Base-by-base conservation (phyloP, 1,139 yeast species). In the Candida mesenterica region DNA sequence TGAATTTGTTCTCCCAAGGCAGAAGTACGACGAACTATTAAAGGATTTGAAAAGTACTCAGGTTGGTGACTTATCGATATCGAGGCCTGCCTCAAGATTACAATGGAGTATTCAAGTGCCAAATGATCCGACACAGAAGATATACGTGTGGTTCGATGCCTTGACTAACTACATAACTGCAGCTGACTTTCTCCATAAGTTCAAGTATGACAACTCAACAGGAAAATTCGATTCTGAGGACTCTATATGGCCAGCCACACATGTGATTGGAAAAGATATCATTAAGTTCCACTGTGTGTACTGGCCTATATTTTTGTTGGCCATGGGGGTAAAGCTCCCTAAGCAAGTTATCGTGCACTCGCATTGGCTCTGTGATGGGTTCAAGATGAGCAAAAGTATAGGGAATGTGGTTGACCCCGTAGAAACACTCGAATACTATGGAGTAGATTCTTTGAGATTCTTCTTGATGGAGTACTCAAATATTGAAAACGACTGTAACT, bases 91-190 rank as follows among this genome's bases (percentile, higher is more conserved):
- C 0, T 62, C 79, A 10, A 66, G 98, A 38, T 69, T 90, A 32
- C 63, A 72, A 22, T 92, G 99, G 99, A 97, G 97, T 0, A 83
- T 92, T 19, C 77, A 77, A 2, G 97, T 92, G 0, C 98, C 98
- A 0, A 68, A 70, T 24, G 97, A 92, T 50, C 65, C 72, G 0
- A 49, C 78, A 0, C 97, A 92, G 52, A 82, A 75, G 36, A 82
- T 92, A 40, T 92, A 92, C 51, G 99, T 92, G 7, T 92, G 99
- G 99, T 84, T 92, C 43, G 99, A 92, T 61, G 99, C 99, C 0
- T 69, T 92, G 36, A 71, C 86, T 32, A 92, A 89, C 54, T 92
- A 92, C 55, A 40, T 89, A 7, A 86, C 97, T 0, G 77, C 88
- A 0, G 68, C 82, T 3, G 89, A 87, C 2, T 85, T 78, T 40